Evolutionary conservation across 108 stramenopile genomes (phyloP), one percentile per base, ranked within the genome.

Genomic region (Seminavis robusta): DNA sequence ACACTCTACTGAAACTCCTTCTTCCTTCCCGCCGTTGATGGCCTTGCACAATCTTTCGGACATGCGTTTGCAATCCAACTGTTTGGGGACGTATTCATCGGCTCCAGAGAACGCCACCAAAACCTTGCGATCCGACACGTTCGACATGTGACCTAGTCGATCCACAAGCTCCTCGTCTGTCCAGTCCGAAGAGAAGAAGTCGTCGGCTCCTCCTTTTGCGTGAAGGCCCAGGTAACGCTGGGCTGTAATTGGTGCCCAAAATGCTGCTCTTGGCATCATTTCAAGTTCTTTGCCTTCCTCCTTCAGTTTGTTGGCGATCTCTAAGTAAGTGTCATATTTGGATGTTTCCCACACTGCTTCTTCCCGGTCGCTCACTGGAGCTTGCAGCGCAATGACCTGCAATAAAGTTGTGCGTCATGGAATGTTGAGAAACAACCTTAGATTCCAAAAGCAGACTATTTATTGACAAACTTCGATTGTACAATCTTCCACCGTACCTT

Each of bases 201-300:
- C 96, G 62, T 97, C 96, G 9, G 67, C 59, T 15, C 96, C 96
- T 19, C 83, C 78, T 33, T 63, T 48, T 48, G 75, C 80, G 6
- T 86, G 71, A 29, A 97, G 59, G 38, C 85, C 87, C 11, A 94
- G 25, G 60, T 77, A 97, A 1, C 96, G 74, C 37, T 83, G 59
- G 11, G 94, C 92, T 13, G 96, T 95, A 11, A 97, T 92, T n/a
- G 96, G 96, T 6, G 93, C 90, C 88, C 90, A 90, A 64, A 88
- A 83, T 20, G 91, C 63, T 0, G 54, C 59, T 17, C 90, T 79
- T 19, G 96, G 96, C 88, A 97, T 88, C 86, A 95, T 88, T 75
- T 95, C 96, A 8, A 86, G 56, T 6, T 65, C 81, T 38, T 71
- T 71, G 10, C 65, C 62, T 23, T 58, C 48, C 1, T 53, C 41